Evolutionary conservation across 2,329 filamentous ascomycete genomes (phyloP).

Genomic region (Cladosporium sp.): DNA sequence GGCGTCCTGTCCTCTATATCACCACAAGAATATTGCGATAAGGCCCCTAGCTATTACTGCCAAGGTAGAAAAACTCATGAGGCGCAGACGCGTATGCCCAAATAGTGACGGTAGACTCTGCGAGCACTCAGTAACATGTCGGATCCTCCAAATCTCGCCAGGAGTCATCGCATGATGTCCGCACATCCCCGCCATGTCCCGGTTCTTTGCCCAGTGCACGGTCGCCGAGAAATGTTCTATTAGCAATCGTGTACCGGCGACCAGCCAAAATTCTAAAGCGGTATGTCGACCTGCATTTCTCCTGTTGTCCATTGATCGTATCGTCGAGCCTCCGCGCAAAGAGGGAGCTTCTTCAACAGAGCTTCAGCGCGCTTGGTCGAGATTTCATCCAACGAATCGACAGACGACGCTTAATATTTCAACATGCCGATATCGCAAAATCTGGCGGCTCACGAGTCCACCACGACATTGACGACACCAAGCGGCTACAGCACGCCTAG

Average conservation of each 20-base stretch:
- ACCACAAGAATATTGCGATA: neutral
- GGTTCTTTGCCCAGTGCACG: constrained; percentile 8
- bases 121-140: neutral
- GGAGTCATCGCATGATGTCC: constrained; percentile 5
- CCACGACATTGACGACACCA: constrained; percentile 6
- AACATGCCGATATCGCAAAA: constrained; percentile 10
- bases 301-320: neutral
- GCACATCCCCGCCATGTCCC: constrained; percentile 16
- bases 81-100: neutral
- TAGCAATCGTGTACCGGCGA: constrained; percentile 10
- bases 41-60: neutral
- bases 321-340: neutral
- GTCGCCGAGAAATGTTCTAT: neutral
- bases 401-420: neutral
- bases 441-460: constrained; percentile 1
- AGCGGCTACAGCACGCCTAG: constrained; percentile 13
- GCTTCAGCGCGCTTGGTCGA: constrained; percentile 3
- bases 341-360: constrained; percentile 17
- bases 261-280: constrained; percentile 7
- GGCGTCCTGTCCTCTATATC: neutral
- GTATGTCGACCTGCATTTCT: neutral
- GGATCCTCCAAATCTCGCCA: neutral
- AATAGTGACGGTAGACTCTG: neutral
- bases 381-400: neutral
- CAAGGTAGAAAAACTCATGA: neutral